A percentile compares a stretch with the other conserved stretches of the same genome.
Evolutionary conservation across 306 rosid genomes (phyloP).

Genomic region (Vigna unguiculata): DNA sequence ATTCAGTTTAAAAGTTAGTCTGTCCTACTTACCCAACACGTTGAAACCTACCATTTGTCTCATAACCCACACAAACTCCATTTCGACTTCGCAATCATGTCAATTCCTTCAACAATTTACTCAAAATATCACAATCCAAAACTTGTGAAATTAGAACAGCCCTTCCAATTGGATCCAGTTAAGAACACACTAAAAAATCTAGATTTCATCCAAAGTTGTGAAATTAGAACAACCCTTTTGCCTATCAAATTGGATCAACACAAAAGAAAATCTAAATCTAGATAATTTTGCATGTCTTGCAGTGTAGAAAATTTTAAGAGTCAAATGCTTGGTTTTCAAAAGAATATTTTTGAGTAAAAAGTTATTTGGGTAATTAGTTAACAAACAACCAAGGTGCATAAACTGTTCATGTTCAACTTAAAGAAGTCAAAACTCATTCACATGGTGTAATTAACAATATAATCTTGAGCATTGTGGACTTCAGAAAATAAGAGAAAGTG

Average conservation of each 20-base stretch:
- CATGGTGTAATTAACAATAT: conserved; percentile 1
- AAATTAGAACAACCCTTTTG: background rate
- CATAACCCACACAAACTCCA: background rate
- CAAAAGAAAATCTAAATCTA: background rate
- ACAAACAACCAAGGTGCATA: background rate
- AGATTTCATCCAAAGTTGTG: background rate
- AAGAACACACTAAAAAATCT: background rate
- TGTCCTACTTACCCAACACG: background rate
- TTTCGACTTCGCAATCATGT: conserved; percentile 1
- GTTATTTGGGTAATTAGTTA: background rate
- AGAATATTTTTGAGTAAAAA: background rate
- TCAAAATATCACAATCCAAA: background rate
- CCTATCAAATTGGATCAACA: background rate
- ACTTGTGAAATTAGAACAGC: background rate
- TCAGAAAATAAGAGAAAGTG: background rate
- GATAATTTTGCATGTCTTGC: background rate
- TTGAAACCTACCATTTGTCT: background rate
- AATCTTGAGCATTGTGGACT: background rate
- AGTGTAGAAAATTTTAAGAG: background rate
- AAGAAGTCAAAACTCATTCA: background rate
- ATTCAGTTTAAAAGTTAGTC: background rate
- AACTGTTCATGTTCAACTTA: background rate
- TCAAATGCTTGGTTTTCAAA: background rate
- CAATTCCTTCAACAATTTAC: background rate
- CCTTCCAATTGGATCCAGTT: conserved; percentile 2